phyloP scores from a whole-genome alignment of 2,329 filamentous ascomycete genomes.

The Ophiosphaerella herpotricha region DNA sequence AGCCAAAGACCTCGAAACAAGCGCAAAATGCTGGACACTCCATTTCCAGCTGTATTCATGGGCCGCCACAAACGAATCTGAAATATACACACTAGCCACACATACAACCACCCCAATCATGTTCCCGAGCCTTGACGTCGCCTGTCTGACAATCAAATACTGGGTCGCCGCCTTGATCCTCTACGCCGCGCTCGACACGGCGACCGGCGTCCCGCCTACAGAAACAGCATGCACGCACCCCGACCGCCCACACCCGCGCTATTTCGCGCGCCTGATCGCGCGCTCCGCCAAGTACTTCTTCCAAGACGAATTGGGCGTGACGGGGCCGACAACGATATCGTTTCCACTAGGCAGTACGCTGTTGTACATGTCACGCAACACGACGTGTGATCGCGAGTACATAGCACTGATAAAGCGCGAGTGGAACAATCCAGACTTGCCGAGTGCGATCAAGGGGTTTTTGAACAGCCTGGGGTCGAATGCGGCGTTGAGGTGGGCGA shows the following conservation, averaged over 20 bases:
- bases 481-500: too few relatives aligned
- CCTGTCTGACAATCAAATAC: constrained; percentile 27
- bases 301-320: constrained; percentile 22
- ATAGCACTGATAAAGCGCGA: constrained; percentile 10
- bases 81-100: constrained; percentile 16
- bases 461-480: constrained; percentile 18
- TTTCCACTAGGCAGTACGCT: constrained; percentile 29
- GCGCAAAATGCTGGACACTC: constrained; percentile 22
- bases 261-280: constrained; percentile 30
- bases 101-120: constrained; percentile 14
- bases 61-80: constrained; percentile 11
- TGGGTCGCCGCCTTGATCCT: constrained; percentile 29
- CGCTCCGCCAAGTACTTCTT: constrained; percentile 31
- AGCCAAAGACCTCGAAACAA: constrained; percentile 7
- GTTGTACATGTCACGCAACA: constrained; percentile 21
- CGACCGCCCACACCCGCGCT: constrained; percentile 22
- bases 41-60: constrained; percentile 27
- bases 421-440: constrained; percentile 23
- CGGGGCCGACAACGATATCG: constrained; percentile 21
- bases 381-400: constrained; percentile 18
- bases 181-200: constrained; percentile 25
- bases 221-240: constrained; percentile 12
- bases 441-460: constrained; percentile 26
- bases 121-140: constrained; percentile 21
- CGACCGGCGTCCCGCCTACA: constrained; percentile 8